Base-by-base conservation (phyloP, 192 early-diverging fungal species). In the Martensiomyces pterosporus region DNA sequence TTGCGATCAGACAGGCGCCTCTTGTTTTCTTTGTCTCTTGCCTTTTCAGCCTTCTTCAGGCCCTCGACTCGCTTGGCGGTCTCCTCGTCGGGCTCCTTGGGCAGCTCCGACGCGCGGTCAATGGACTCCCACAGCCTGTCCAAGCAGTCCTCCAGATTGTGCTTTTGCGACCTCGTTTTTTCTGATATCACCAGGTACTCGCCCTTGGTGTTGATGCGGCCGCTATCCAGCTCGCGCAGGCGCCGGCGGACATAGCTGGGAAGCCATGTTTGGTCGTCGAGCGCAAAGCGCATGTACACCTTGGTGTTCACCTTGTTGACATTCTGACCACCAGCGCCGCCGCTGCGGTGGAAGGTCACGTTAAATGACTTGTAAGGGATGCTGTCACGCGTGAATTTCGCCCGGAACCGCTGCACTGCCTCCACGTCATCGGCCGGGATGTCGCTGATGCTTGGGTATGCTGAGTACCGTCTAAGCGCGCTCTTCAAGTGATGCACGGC, bases 291-390 rank as follows among this genome's bases (percentile, higher is more conserved):
- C 79, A 94, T 78, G 49, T 85, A 83, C 10, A 87, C 89, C 67
- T 95, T 92, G 34, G 88, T 87, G 53, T 84, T 90, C 16, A 92
- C 85, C 80, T 94, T 94, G 78, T 94, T 94, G 24, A 94, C 92
- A 57, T 94, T 92, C 55, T 94, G 90, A 16, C 92, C 92, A 19
- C 92, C 92, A 9, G 92, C 88, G 4, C 90, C 92, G 57, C 89
- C 80, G 57, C 84, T 82, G 48, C 89, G 77, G 26, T 79, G 72
- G 62, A 85, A 88, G 10, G 73, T 67, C 13, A 81, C 45, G 9
- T 64, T 61, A 34, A 88, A 79, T 1, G 68, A 49, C 24, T 74
- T 82, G 57, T 77, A 73, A 21, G 85, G 85, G 24, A 88, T 84
- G 9, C 47, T 66, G 16, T 73, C 72, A 35, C 81, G 78, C 43